Evolutionary conservation across 2,329 filamentous ascomycete genomes (phyloP).

Genomic region (Sclerotinia subarctica): DNA sequence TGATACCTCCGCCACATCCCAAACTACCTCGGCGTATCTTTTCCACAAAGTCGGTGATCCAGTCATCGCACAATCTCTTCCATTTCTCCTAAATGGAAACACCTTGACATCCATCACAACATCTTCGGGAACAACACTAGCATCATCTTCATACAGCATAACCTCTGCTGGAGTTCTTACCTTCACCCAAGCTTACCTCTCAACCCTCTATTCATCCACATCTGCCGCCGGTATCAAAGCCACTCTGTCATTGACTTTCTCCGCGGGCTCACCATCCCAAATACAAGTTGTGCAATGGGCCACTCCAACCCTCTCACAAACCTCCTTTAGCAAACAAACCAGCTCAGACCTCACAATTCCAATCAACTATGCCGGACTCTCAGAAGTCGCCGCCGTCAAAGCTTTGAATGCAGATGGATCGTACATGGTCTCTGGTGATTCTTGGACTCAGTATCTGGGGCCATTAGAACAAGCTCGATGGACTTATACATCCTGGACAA

Average conservation of each 20-base stretch:
- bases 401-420: constrained; percentile 48
- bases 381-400: constrained; percentile 50
- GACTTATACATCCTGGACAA: constrained; percentile 52
- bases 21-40: constrained; percentile 52
- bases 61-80: constrained; percentile 44
- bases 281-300: constrained; percentile 54
- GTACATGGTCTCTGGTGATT: constrained; percentile 47
- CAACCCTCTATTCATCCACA: constrained; percentile 43
- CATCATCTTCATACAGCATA: constrained; percentile 48
- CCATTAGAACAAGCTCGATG: constrained; percentile 49
- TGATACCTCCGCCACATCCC: constrained; percentile 45
- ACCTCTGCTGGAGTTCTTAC: constrained; percentile 45
- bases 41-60: constrained; percentile 50
- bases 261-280: constrained; percentile 46
- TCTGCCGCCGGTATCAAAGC: constrained; percentile 46
- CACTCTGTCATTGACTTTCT: constrained; percentile 53
- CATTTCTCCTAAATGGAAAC: constrained; percentile 55
- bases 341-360: constrained; percentile 45
- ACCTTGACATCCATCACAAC: constrained; percentile 44
- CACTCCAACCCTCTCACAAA: constrained; percentile 39
- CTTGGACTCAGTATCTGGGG: constrained; percentile 54
- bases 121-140: constrained; percentile 40
- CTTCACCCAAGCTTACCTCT: constrained; percentile 48
- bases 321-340: constrained; percentile 20
- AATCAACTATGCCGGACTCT: constrained; percentile 50